Base-by-base conservation (phyloP, 2,329 filamentous ascomycete genomes). In the Diplodia sapinea region DNA sequence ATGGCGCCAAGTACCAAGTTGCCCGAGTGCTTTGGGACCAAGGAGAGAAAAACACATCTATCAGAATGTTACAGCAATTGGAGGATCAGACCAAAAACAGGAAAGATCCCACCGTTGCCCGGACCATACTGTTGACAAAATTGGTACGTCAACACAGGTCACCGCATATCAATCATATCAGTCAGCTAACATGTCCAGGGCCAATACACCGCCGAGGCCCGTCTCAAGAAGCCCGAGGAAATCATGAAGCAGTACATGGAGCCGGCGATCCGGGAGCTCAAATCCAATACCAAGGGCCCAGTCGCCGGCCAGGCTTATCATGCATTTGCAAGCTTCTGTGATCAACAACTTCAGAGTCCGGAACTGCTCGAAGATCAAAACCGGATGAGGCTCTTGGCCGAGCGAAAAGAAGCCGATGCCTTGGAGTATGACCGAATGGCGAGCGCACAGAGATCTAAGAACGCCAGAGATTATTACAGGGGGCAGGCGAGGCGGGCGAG, bases 21-120 rank as follows among this genome's bases (percentile, higher is more conserved):
- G 94, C 96, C 12, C 93, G 91, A 73, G 93, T 96, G 7, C 82
- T 99, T 0, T 99, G 95, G 94, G 93, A 96, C 70, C 91, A 97
- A 75, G 93, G 93, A 13, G 94, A 99, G 78, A 92, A 92, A 82
- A 88, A 90, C 23, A 88, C 92, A 0, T 97, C 95, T 0, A 97
- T 99, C 69, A 87, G 89, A 47, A 94, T 98, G 85, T 86, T 98
- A 23, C 91, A 94, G 73, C 86, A 87, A 52, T 85, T 97, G 76
- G 36, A 72, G 74, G 38, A 70, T 11, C 56, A 63, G 43, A 50
- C 23, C 29, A 67, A 15, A 26, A 20, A 20, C 15, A 75, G 62
- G 71, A 72, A 51, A 71, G 74, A 56, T 74, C 76, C 54, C 1
- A 33, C 43, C 7, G 31, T 40, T 23, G 49, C 36, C n/a, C 66